phyloP scores from a whole-genome alignment of 768 basidiomycete species.

The Wakefieldia striispora region DNA sequence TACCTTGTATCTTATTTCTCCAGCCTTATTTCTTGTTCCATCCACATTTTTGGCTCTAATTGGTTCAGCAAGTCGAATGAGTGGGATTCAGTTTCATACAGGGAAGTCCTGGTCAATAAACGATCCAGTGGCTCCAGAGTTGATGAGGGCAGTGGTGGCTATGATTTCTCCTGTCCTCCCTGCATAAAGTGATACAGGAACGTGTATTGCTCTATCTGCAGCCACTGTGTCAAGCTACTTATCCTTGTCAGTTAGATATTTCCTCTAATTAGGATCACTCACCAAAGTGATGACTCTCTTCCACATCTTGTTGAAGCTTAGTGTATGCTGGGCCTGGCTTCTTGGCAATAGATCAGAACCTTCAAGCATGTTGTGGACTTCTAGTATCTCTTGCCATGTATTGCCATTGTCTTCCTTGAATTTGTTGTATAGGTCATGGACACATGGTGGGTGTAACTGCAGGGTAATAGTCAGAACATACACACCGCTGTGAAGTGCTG shows the following conservation, averaged over 20 bases:
- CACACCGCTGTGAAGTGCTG: too few species aligned
- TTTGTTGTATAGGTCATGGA: neutral
- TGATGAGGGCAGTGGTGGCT: too few species aligned
- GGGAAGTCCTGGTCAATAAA: too few species aligned
- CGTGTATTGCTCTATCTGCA: too few species aligned
- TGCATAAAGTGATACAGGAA: too few species aligned
- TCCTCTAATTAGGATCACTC: neutral
- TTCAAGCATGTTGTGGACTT: neutral
- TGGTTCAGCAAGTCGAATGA: too few species aligned
- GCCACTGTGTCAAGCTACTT: neutral
- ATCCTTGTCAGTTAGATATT: neutral
- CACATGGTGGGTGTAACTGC: neutral
- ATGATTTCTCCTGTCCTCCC: too few species aligned
- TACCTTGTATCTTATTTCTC: too few species aligned
- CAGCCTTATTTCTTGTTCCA: too few species aligned
- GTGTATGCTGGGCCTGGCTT: neutral
- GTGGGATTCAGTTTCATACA: too few species aligned
- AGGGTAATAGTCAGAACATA: neutral
- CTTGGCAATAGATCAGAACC: neutral
- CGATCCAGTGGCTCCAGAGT: too few species aligned
- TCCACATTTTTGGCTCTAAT: too few species aligned
- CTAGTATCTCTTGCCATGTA: slow-evolving; percentile 4
- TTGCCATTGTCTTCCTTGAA: neutral
- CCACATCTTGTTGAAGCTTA: neutral
- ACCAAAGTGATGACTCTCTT: slow-evolving; percentile 1